Evolutionary conservation across 495 filamentous ascomycete species (phyloP).

Genomic region (Hyaloscypha variabilis): DNA sequence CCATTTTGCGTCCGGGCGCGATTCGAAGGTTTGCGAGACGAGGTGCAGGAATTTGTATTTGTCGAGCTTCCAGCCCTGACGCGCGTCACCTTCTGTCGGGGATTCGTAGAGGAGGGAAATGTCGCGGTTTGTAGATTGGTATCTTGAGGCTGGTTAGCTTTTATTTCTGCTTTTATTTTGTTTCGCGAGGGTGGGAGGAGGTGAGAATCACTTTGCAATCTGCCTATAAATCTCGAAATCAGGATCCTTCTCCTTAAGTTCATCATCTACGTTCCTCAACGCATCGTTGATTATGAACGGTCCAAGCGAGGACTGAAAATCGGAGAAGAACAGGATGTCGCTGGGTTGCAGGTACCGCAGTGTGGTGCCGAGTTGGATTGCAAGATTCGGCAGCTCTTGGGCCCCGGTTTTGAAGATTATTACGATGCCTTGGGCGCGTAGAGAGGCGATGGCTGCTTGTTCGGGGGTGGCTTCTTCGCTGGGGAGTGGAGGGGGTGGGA

Average conservation of each 20-base stretch:
- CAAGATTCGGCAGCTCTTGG: constrained; percentile 52
- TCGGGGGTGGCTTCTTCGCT: background rate
- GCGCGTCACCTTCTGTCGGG: background rate
- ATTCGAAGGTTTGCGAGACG: constrained; percentile 56
- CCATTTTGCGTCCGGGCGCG: constrained; percentile 58
- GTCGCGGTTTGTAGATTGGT: constrained; percentile 17
- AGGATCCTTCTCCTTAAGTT: constrained; percentile 36
- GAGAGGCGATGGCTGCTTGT: constrained; percentile 13
- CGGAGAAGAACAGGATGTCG: constrained; percentile 61
- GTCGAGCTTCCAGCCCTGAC: constrained; percentile 62
- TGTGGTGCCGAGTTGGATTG: constrained; percentile 56
- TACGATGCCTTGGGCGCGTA: constrained; percentile 26
- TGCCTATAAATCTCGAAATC: constrained; percentile 59
- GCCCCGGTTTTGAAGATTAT: constrained; percentile 62
- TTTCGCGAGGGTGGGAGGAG: too few species aligned
- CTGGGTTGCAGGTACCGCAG: constrained; percentile 34
- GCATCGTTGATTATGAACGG: constrained; percentile 54
- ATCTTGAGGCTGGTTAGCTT: too few species aligned
- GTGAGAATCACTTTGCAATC: constrained; percentile 9
- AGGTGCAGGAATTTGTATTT: constrained; percentile 75
- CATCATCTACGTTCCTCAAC: constrained; percentile 45
- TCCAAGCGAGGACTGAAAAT: constrained; percentile 52
- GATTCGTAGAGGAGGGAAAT: constrained; percentile 3
- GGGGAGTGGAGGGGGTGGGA: background rate
- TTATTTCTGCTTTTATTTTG: too few species aligned